phyloP scores from a whole-genome alignment of 129 eudicot species.

The Oenanthe sinensis region DNA sequence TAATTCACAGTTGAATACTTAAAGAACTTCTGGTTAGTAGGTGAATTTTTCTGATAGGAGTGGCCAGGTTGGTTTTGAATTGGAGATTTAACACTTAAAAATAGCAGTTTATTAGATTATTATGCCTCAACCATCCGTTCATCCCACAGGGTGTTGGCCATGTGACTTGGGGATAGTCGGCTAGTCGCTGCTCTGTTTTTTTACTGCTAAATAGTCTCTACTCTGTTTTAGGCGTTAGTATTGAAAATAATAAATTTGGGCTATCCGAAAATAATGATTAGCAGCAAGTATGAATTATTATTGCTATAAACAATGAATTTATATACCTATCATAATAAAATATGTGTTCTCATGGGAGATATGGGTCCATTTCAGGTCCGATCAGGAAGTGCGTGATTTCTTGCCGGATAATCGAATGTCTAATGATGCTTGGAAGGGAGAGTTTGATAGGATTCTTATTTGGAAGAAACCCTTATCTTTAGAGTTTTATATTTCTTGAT shows the following conservation, averaged over 20 bases:
- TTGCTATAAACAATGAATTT: not conserved
- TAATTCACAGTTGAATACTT: not conserved
- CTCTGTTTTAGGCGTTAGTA: not conserved
- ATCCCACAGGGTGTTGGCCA: not conserved
- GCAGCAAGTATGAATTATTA: not conserved
- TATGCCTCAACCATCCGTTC: not conserved
- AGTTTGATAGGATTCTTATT: not conserved
- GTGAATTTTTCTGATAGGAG: not conserved
- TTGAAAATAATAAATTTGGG: not conserved
- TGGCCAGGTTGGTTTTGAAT: not conserved
- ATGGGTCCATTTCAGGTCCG: constrained; percentile 16
- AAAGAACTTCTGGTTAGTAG: not conserved
- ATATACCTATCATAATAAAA: not conserved
- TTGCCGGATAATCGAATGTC: not conserved
- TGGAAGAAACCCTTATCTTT: not conserved
- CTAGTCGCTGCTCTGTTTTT: not conserved
- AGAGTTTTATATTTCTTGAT: not conserved
- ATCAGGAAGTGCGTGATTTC: constrained; percentile 23
- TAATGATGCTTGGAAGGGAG: not conserved
- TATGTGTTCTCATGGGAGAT: not conserved
- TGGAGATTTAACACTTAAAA: no score
- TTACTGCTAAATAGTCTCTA: not conserved
- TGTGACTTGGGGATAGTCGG: not conserved
- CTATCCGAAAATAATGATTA: not conserved
- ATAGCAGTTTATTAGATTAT: not conserved